Base-by-base conservation (phyloP, 2,329 filamentous ascomycete species). In the Botryotinia convoluta region DNA sequence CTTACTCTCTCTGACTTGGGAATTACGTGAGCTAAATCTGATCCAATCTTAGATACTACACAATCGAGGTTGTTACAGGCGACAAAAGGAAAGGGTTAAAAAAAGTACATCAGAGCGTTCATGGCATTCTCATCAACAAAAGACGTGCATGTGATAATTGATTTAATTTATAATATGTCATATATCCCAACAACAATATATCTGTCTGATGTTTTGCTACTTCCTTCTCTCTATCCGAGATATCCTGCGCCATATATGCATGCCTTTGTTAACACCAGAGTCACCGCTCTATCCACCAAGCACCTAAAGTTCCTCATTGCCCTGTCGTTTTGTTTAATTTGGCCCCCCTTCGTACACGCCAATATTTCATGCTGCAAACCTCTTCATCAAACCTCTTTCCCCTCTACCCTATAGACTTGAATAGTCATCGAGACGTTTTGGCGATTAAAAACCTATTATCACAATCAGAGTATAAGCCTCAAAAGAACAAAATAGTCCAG, bases 401-500 rank as follows among this genome's bases (percentile, higher is more conserved):
- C n/a, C 18, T 48, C 48, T 48, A 6, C 37, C 48, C n/a, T 16
- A 9, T 32, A 26, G 10, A 57, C 18, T 69, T 42, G 35, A 16
- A 26, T n/a, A 39, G 35, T 42, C n/a, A 20, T 69, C 65, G 65
- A 57, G n/a, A 42, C 18, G 29, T 14, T 32, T 57, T 69, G 37
- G n/a, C 37, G 37, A 69, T 57, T 39, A 44, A 18, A 37, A 18
- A 57, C 65, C 65, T 69, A 69, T 57, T 69, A 57, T 57, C 35
- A 69, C 10, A 18, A 32, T 57, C 65, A 42, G 65, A 57, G 65
- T 37, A 69, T 69, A 44, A 57, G 65, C 65, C 35, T 37, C 65
- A 69, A 69, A 69, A 32, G 65, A 69, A 69, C 14, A 57, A 57
- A 42, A 37, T 44, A 69, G 65, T 32, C 65, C 39, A 51, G 48